Base-by-base conservation (phyloP, 73 alveolate genomes). In the Paramecium octaurelia region DNA sequence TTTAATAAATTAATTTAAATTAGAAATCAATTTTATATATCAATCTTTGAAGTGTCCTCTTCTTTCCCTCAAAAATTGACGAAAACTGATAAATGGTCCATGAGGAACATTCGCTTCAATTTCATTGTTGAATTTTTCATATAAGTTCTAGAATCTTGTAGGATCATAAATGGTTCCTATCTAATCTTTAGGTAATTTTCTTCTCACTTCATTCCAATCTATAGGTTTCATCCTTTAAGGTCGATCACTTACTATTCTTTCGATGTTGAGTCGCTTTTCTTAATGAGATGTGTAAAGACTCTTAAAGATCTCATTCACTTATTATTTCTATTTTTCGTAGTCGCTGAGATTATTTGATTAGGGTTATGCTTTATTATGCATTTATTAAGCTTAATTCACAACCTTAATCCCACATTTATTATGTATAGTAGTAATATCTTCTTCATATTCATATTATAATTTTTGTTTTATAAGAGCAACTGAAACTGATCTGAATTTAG, bases 401-500 rank as follows among this genome's bases (percentile, higher is more conserved):
- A 64, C 84, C 46, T 64, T 64, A 2, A 31, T 31, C 12, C 84
- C 84, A 64, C 84, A 64, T 64, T 64, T 64, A 64, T 34, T 64
- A 34, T 64, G 46, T 11, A 64, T 27, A 16, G 84, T 34, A 23
- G 42, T 64, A 27, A 64, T 23, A n/a, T 64, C 84, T 24, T 64
- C 84, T 64, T 64, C 84, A 34, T 64, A 64, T 64, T 64, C 84
- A 64, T 23, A 64, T 31, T 27, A 31, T 27, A 27, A 31, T 64
- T 64, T 64, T 6, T 27, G 20, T 64, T 31, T 64, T 64, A 27
- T 16, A 64, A 12, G 42, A 64, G 46, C 46, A 64, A 64, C 84
- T 23, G 84, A 64, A 64, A 64, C 84, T 64, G 84, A 64, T 64
- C 84, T 64, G 29, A 64, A 64, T 64, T 64, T 64, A 3, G 42